Evolutionary conservation across 2,329 filamentous ascomycete genomes (phyloP).

Genomic region (Colletotrichum plurivorum): DNA sequence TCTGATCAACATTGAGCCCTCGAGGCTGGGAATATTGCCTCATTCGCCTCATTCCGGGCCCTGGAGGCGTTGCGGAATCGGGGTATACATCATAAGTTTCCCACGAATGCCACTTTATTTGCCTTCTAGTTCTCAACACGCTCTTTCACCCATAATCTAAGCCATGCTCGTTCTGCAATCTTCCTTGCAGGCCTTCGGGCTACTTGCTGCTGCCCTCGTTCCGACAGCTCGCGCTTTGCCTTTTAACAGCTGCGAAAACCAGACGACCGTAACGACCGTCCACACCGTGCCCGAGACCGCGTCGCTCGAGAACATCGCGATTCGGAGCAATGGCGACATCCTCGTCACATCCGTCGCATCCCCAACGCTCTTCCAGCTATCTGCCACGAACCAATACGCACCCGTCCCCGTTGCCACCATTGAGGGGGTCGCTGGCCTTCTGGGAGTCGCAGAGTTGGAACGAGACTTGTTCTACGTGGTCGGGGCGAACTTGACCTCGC

Average conservation of each 20-base stretch:
- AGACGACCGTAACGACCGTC: background rate
- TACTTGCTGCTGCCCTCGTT: background rate
- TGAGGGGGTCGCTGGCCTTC: slow-evolving; percentile 16
- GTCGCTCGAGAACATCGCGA: slow-evolving; percentile 43
- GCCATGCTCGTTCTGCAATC: background rate
- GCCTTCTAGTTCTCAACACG: background rate
- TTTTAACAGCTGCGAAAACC: background rate
- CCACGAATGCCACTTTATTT: background rate
- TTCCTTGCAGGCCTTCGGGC: background rate
- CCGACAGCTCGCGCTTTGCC: background rate
- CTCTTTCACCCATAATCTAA: background rate
- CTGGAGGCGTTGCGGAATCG: no score
- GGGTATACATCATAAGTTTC: no score
- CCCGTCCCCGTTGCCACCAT: slow-evolving; percentile 37
- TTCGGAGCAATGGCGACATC: slow-evolving; percentile 42
- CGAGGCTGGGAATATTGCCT: no score
- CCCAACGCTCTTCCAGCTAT: slow-evolving; percentile 37
- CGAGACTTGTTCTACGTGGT: slow-evolving; percentile 42
- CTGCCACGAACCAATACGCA: slow-evolving; percentile 7
- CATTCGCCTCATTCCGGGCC: no score
- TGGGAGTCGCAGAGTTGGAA: slow-evolving; percentile 42
- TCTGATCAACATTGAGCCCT: no score
- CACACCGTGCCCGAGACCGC: slow-evolving; percentile 9
- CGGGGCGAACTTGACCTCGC: slow-evolving; percentile 36
- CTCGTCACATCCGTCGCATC: slow-evolving; percentile 39